These are phyloP conservation scores for Trypanosoma rangeli DNA, from an alignment of 208 protist genomes.

Conservation along the genomic window DNA sequence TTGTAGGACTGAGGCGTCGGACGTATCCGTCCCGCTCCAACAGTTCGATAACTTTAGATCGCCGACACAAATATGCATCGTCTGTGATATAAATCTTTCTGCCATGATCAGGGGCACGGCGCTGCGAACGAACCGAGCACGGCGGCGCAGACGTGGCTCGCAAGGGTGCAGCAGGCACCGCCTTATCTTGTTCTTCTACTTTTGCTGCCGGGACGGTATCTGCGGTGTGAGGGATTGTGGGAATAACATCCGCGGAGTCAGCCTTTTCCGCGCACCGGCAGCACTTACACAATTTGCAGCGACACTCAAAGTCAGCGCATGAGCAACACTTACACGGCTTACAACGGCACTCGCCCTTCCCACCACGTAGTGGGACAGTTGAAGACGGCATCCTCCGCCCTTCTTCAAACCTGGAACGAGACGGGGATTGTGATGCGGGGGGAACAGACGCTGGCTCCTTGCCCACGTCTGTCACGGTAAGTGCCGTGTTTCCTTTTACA, in stretches of 20 bases:
- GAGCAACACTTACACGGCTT: slow-evolving; percentile 15
- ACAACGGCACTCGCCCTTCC: slow-evolving; percentile 3
- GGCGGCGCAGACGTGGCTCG: not conserved
- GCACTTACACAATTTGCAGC: slow-evolving; percentile 13
- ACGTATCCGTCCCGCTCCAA: slow-evolving; percentile 65
- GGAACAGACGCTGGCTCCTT: not conserved
- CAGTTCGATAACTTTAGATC: slow-evolving; percentile 47
- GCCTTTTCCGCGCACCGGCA: not conserved
- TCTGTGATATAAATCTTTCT: slow-evolving; percentile 85
- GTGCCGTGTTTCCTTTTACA: not conserved
- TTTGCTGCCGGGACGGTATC: slow-evolving; percentile 4
- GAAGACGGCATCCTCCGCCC: not conserved
- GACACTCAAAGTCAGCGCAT: not conserved
- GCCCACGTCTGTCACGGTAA: not conserved
- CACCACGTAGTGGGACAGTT: not conserved
- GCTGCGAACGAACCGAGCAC: not conserved
- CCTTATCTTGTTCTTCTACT: slow-evolving; percentile 8
- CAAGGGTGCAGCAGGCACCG: not conserved
- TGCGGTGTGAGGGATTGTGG: not conserved
- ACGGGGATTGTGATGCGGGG: not conserved
- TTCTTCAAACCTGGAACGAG: slow-evolving; percentile 7
- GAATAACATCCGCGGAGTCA: not conserved
- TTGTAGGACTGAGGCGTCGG: slow-evolving; percentile 28
- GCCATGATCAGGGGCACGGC: slow-evolving; percentile 36
- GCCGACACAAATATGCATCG: slow-evolving; percentile 56